A percentile compares a stretch with the other conserved stretches of the same genome.
Evolutionary conservation across 441 rosid species (phyloP).

Genomic region (Codiaeum variegatum): DNA sequence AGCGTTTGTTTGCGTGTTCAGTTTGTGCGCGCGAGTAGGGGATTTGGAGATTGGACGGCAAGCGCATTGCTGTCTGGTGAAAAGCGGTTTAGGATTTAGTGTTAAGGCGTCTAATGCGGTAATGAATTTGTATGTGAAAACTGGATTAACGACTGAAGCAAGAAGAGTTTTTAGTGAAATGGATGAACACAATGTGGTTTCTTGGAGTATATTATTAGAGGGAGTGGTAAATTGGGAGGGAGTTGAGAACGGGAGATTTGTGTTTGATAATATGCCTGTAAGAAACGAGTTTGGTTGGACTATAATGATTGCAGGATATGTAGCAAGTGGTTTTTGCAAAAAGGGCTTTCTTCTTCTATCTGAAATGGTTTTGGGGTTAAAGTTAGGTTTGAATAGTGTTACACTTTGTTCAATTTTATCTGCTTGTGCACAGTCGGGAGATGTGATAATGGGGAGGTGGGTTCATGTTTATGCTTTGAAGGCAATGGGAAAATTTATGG

Average conservation of each 20-base stretch:
- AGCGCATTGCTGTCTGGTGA: slow-evolving; percentile 54
- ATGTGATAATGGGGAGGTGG: slow-evolving; percentile 60
- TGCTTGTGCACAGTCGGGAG: slow-evolving; percentile 71
- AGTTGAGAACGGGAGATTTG: slow-evolving; percentile 43
- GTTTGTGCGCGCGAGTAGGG: slow-evolving; percentile 42
- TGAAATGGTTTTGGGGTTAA: slow-evolving; percentile 40
- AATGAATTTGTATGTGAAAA: slow-evolving; percentile 72
- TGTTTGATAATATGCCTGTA: slow-evolving; percentile 68
- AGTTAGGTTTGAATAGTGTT: slow-evolving; percentile 41
- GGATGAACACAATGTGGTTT: slow-evolving; percentile 54
- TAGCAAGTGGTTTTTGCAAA: slow-evolving; percentile 51
- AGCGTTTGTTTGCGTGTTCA: slow-evolving; percentile 43
- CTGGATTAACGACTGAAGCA: slow-evolving; percentile 43
- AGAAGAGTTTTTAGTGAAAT: slow-evolving; percentile 44
- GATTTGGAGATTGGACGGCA: slow-evolving; percentile 48
- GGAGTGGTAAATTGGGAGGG: slow-evolving; percentile 64
- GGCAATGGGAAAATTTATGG: slow-evolving; percentile 41
- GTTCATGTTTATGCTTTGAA: slow-evolving; percentile 66
- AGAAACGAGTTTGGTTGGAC: slow-evolving; percentile 75
- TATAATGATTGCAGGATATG: slow-evolving; percentile 58
- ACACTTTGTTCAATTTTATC: slow-evolving; percentile 63
- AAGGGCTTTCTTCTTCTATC: slow-evolving; percentile 44
- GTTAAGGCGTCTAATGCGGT: slow-evolving; percentile 56
- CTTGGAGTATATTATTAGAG: slow-evolving; percentile 69
- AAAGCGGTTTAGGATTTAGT: slow-evolving; percentile 41